Conservation (phyloP, 176 grass and related monocot species). For the Eleusine coracana region DNA sequence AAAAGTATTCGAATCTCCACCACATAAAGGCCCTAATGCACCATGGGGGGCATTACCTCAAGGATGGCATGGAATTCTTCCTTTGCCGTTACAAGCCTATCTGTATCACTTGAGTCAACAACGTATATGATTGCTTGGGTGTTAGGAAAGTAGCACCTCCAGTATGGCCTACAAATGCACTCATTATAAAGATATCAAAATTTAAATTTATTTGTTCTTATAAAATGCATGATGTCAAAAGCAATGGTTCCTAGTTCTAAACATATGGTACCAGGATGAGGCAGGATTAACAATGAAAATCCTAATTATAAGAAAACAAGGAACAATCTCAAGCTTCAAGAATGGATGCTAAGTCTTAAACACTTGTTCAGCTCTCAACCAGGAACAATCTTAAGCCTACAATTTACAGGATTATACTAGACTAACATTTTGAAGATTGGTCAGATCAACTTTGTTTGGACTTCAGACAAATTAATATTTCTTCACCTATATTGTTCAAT, state of each 20-base stretch:
- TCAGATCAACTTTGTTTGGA: background rate
- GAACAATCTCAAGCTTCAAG: constrained; percentile 5
- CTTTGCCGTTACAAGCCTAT: constrained; percentile 94
- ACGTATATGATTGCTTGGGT: constrained; percentile 98
- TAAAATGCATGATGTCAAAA: background rate
- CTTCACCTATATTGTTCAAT: background rate
- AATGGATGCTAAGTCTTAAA: background rate
- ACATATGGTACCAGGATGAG: background rate
- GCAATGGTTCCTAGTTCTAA: background rate
- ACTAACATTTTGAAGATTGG: constrained; percentile 5
- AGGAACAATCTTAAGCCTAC: background rate
- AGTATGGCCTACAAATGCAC: constrained; percentile 71
- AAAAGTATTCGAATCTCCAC: background rate
- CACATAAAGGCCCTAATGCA: background rate
- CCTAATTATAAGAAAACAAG: constrained; percentile 4
- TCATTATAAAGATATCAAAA: constrained; percentile 17
- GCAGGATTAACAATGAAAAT: background rate
- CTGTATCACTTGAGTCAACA: constrained; percentile 99
- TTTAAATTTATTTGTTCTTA: background rate
- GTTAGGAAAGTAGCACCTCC: constrained; percentile 99
- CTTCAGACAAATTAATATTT: background rate
- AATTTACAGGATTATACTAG: background rate
- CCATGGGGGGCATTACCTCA: constrained; percentile 56
- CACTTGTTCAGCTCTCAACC: background rate
- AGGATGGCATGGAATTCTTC: constrained; percentile 99